These are phyloP conservation scores for Pichia nakasei DNA, from an alignment of 805 yeast species.

Conservation along the genomic window DNA sequence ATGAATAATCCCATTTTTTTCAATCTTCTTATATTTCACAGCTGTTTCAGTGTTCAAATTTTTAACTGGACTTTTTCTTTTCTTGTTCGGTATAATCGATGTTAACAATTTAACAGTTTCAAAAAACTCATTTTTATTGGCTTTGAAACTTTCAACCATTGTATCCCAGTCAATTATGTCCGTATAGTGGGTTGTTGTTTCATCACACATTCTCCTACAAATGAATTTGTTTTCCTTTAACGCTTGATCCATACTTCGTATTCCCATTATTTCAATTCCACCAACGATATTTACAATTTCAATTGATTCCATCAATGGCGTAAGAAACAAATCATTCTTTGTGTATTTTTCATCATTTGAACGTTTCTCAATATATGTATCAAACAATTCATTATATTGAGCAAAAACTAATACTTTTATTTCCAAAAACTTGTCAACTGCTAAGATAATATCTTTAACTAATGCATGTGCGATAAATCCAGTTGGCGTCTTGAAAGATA, in stretches of 20 bases:
- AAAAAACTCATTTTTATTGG: slow-evolving; percentile 26
- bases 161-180: slow-evolving; percentile 33
- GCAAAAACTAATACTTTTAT: slow-evolving; percentile 41
- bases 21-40: no score
- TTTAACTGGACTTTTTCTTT: no score
- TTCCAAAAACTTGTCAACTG: slow-evolving; percentile 40
- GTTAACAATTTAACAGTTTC: slow-evolving; percentile 25
- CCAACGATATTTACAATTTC: slow-evolving; percentile 34
- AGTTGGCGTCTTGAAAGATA: slow-evolving; percentile 26
- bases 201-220: slow-evolving; percentile 36
- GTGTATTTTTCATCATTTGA: slow-evolving; percentile 18
- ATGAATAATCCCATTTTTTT: no score
- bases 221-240: slow-evolving; percentile 23
- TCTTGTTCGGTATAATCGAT: slow-evolving; percentile 20
- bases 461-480: slow-evolving; percentile 24
- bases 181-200: slow-evolving; percentile 27
- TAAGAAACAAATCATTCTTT: slow-evolving; percentile 44
- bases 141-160: slow-evolving; percentile 18
- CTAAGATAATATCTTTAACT: slow-evolving; percentile 43
- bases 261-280: slow-evolving; percentile 37
- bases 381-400: slow-evolving; percentile 28
- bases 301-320: slow-evolving; percentile 41
- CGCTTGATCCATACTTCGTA: slow-evolving; percentile 13
- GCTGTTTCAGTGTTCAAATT: no score
- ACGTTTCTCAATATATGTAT: slow-evolving; percentile 17